A percentile compares a stretch with the other conserved stretches of the same genome.
phyloP scores from a whole-genome alignment of 2,329 filamentous ascomycete genomes.

The Malbranchea cinnamomea region DNA sequence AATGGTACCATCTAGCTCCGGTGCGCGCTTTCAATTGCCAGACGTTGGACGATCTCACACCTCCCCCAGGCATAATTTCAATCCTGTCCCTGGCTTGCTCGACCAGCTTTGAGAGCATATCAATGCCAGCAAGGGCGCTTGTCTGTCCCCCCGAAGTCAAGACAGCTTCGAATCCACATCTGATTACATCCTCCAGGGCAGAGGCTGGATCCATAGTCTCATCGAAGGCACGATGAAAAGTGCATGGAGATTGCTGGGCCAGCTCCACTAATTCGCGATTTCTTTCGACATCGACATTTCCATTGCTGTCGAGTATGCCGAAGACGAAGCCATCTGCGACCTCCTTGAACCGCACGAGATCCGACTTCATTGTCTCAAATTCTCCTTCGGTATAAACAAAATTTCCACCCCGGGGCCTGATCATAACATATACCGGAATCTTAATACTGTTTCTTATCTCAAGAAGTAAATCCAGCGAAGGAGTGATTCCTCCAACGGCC shows the following conservation, averaged over 20 bases:
- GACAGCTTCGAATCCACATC: conserved; percentile 32
- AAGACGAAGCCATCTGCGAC: conserved; percentile 2
- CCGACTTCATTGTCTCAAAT: conserved; percentile 29
- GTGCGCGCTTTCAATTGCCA: conserved; percentile 17
- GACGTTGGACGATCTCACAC: conserved; percentile 33
- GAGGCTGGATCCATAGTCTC: conserved; percentile 12
- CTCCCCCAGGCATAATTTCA: conserved; percentile 36
- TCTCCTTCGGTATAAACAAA: conserved; percentile 32
- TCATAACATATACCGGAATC: conserved; percentile 38
- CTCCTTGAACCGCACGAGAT: conserved; percentile 22
- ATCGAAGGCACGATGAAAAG: conserved; percentile 42
- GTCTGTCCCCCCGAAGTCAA: conserved; percentile 31
- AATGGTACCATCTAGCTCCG: conserved; percentile 27
- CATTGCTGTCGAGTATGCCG: conserved; percentile 20
- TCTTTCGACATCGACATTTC: conserved; percentile 27
- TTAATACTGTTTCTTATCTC: conserved; percentile 13
- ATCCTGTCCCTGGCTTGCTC: conserved; percentile 12
- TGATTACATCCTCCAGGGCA: conserved; percentile 21
- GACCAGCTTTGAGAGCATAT: conserved; percentile 16
- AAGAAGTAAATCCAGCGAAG: conserved; percentile 13
- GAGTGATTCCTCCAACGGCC: conserved; percentile 29
- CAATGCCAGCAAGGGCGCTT: conserved; percentile 21
- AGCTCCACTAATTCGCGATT: conserved; percentile 29
- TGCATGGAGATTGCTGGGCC: conserved; percentile 32
- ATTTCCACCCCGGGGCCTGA: conserved; percentile 33